Evolutionary conservation across 1,284 basidiomycete genomes (phyloP), one percentile per base, ranked within the genome.

Genomic region (Hortiboletus rubellus): DNA sequence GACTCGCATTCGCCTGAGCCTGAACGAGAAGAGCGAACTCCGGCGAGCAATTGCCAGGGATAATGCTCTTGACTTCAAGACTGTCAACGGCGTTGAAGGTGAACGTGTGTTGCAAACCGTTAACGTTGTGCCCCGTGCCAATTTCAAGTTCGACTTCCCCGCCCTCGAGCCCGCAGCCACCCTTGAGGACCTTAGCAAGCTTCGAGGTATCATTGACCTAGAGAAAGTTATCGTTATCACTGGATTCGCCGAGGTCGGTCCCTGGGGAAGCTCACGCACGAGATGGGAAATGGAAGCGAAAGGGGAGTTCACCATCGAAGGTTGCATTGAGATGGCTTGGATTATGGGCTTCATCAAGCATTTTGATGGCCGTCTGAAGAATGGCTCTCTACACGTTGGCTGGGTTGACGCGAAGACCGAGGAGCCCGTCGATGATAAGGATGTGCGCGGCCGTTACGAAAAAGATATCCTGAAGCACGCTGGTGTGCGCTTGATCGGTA

Each of bases 261-360:
- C 96, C 7, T 99, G 95, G 94, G 97, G 97, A 67, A 96, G 93
- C 69, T 90, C 96, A 24, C 89, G 97, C 64, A 99, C 96, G n/a
- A 87, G 96, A 64, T 99, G 96, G 96, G 96, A 99, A 79, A 97
- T 98, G 94, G 96, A 98, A 74, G 94, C 93, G 47, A 82, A 86
- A 49, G 94, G 95, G 37, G 87, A 95, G 70, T 91, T 97, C 76
- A 95, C 94, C 8, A 96, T 98, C 68, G 92, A 98, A 75, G 96
- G 96, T 46, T 93, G 92, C 71, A 97, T 99, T 68, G 96, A 99
- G 80, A 96, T 99, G 90, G 96, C 96, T 15, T 99, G 96, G 95
- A 91, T 98, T 77, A 98, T 97, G 92, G 96, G 97, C 46, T 86
- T 86, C 76, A 98, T 98, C 84, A 98, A 96, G 77, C 94, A 98